Conservation (phyloP, 2,329 filamentous ascomycete genomes). For the Fusarium nanum region DNA sequence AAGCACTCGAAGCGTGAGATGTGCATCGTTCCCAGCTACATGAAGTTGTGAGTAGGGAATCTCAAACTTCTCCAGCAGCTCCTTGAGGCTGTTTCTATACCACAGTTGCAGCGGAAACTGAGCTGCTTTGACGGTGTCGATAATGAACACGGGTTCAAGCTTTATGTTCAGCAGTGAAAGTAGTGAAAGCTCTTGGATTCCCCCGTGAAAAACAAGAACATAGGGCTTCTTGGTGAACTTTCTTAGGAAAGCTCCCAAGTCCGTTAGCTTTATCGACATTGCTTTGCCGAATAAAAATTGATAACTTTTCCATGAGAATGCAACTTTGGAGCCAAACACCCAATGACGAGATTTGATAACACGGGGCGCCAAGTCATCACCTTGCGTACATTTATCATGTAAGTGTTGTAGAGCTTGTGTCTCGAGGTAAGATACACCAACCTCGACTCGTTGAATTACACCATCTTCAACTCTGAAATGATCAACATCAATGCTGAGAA, state of each 20-base stretch:
- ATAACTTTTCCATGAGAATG: neutral
- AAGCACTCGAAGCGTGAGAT: constrained; percentile 34
- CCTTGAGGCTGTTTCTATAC: constrained; percentile 39
- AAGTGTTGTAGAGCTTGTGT: constrained; percentile 7
- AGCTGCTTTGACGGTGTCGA: constrained; percentile 45
- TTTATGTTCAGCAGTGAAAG: constrained; percentile 29
- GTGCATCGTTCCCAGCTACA: constrained; percentile 44
- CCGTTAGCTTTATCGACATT: neutral
- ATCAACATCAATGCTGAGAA: constrained; percentile 32
- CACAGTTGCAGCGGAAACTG: constrained; percentile 42
- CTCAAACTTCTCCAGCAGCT: constrained; percentile 34
- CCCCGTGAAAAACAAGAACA: constrained; percentile 23
- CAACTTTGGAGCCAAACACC: constrained; percentile 1
- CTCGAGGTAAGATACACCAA: constrained; percentile 20
- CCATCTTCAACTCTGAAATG: constrained; percentile 9
- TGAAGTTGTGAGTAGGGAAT: constrained; percentile 39
- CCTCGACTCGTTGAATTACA: constrained; percentile 18
- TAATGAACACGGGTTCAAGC: constrained; percentile 32
- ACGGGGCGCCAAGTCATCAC: neutral
- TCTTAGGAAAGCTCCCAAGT: neutral
- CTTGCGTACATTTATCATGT: neutral
- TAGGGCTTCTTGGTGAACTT: neutral
- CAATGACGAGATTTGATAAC: constrained; percentile 10
- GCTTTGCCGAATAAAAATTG: constrained; percentile 23
- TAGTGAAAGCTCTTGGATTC: constrained; percentile 12